These are phyloP conservation scores for Porphyrellus cyaneotinctus DNA, from an alignment of 768 basidiomycete genomes.

Conservation along the genomic window DNA sequence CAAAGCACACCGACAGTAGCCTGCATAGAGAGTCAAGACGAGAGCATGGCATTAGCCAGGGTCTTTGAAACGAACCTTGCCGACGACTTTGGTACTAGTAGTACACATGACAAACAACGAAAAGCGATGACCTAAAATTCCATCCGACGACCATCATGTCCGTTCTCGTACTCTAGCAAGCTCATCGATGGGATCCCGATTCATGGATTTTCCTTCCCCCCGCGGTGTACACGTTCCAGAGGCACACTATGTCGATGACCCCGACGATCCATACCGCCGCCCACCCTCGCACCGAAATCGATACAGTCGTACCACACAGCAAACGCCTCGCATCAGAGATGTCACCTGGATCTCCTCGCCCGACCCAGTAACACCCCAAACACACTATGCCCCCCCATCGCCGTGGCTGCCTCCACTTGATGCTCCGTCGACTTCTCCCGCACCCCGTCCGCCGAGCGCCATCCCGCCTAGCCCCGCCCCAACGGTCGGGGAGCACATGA, in stretches of 20 bases:
- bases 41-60: too few species aligned
- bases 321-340: conserved; percentile 22
- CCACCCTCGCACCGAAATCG: conserved; percentile 17
- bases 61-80: too few species aligned
- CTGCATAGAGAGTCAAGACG: too few species aligned
- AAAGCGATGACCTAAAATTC: too few species aligned
- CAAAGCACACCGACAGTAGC: too few species aligned
- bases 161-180: too few species aligned
- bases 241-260: conserved; percentile 1
- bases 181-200: conserved; percentile 21
- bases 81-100: too few species aligned
- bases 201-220: conserved; percentile 20
- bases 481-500: conserved; percentile 31
- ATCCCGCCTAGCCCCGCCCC: conserved; percentile 20
- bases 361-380: conserved; percentile 10
- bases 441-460: conserved; percentile 8
- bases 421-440: conserved; percentile 8
- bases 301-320: conserved; percentile 17
- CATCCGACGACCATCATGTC: too few species aligned
- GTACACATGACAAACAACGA: too few species aligned
- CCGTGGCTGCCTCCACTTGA: conserved; percentile 4
- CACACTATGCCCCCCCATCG: conserved; percentile 2
- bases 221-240: conserved; percentile 24
- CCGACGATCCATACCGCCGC: conserved; percentile 10
- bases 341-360: conserved; percentile 23